A percentile compares a stretch with the other conserved stretches of the same genome.
phyloP scores from a whole-genome alignment of 2,329 filamentous ascomycete species.

The Talaromyces albobiverticillius region DNA sequence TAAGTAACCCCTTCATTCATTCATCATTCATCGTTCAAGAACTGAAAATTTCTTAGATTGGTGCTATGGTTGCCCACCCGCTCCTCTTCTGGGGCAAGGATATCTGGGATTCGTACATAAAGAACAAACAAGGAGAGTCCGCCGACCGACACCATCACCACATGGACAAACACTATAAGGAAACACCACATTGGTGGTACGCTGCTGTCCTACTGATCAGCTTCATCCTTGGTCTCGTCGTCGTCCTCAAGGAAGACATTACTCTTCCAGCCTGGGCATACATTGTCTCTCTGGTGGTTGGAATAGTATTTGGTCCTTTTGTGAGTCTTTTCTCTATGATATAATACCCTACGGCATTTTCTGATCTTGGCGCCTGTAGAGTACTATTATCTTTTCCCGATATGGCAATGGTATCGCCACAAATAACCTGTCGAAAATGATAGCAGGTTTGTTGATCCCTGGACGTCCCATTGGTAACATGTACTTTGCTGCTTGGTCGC shows the following conservation, averaged over 20 bases:
- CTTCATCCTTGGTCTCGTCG: conserved; percentile 27
- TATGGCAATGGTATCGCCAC: conserved; percentile 59
- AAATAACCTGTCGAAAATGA: conserved; percentile 58
- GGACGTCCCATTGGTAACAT: conserved; percentile 55
- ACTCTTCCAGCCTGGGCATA: conserved; percentile 33
- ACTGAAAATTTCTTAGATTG: conserved; percentile 42
- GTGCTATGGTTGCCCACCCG: conserved; percentile 53
- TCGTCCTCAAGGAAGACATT: conserved; percentile 30
- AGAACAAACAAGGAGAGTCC: conserved; percentile 41
- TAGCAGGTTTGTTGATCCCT: conserved; percentile 52
- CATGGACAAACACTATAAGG: conserved; percentile 54
- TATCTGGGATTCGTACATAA: conserved; percentile 48
- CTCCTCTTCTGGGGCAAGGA: conserved; percentile 57
- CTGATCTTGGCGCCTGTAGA: conserved; percentile 30
- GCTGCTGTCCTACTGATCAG: conserved; percentile 24
- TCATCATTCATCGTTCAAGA: conserved; percentile 6
- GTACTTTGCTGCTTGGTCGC: conserved; percentile 60
- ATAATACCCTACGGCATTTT: not conserved
- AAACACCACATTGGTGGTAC: conserved; percentile 42
- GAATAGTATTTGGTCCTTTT: conserved; percentile 23
- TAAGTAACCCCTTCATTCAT: conserved; percentile 28
- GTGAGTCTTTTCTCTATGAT: conserved; percentile 18
- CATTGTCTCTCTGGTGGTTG: conserved; percentile 27
- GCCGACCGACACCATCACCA: conserved; percentile 53
- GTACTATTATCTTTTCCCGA: conserved; percentile 51